Evolutionary conservation across 2,329 filamentous ascomycete genomes (phyloP), one percentile per base, ranked within the genome.

Genomic region (Chaetomiaceae sp.): DNA sequence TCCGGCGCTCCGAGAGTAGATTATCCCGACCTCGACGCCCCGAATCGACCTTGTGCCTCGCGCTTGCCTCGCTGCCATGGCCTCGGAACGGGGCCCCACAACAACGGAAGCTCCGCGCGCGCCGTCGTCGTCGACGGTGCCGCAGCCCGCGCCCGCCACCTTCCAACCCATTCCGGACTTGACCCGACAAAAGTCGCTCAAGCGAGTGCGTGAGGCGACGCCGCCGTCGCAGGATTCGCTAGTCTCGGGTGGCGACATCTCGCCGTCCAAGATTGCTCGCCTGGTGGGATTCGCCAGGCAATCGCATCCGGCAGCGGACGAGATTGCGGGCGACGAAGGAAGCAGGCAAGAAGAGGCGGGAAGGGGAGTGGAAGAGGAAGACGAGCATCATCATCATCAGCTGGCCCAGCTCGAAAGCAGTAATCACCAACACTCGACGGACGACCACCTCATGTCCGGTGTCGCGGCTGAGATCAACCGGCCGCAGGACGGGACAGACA

Each of bases 261-360:
- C 78, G 21, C 78, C 78, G 5, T 70, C 74, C 45, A 81, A 82
- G 63, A 69, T 76, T 43, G 76, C 77, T 48, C 75, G 77, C 23
- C 67, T 79, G 19, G 73, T 71, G 41, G 59, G 61, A 50, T 63
- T 63, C 58, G 74, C 58, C 60, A 56, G 70, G 53, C 70, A 68
- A 51, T 72, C 75, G 13, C 70, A 75, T 65, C 71, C 51, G 5
- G 57, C 81, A 55, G 78, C 78, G 17, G 77, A 73, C 56, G 76
- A 76, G 31, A 76, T 74, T 50, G 77, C 76, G 45, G 64, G 79
- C 33, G 76, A 77, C 57, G 78, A 81, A 62, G 73, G 79, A 61
- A 71, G 72, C 55, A 71, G 72, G 42, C 71, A 70, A 57, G 70
- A 71, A 53, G 73, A 77, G 60, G n/a, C n/a, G n/a, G n/a, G n/a